Conservation (phyloP, 2,329 filamentous ascomycete species). For the Fusarium temperatum region DNA sequence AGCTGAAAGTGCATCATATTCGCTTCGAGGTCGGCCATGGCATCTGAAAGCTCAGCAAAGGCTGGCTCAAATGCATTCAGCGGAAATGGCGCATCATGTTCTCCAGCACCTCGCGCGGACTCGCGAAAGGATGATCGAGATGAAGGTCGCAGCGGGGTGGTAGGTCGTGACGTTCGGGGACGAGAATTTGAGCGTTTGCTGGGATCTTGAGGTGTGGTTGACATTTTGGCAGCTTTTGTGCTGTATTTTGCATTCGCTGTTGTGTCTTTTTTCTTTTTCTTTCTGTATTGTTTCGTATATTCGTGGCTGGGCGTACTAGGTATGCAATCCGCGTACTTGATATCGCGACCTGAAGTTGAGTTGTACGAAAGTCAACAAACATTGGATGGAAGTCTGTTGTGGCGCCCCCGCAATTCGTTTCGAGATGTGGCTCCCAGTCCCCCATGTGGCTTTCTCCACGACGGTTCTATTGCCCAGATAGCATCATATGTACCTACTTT, state of each 20-base stretch:
- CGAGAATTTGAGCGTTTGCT: constrained; percentile 66
- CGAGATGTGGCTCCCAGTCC: constrained; percentile 14
- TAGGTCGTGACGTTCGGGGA: constrained; percentile 77
- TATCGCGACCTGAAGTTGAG: constrained; percentile 5
- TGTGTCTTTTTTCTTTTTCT: background rate
- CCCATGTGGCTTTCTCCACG: constrained; percentile 16
- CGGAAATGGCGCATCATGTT: constrained; percentile 67
- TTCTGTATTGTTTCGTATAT: background rate
- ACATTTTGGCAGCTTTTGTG: constrained; percentile 27
- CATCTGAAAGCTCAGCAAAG: constrained; percentile 92
- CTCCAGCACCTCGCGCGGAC: constrained; percentile 66
- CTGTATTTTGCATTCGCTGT: background rate
- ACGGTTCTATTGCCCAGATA: background rate
- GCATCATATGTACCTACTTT: background rate
- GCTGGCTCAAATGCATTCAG: constrained; percentile 86
- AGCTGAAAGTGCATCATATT: constrained; percentile 98
- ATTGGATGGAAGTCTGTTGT: constrained; percentile 7
- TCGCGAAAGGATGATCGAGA: constrained; percentile 90
- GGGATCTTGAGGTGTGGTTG: constrained; percentile 40
- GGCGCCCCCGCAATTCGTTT: constrained; percentile 19
- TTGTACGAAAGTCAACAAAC: constrained; percentile 33
- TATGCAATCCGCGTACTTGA: background rate
- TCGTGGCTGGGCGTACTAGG: background rate
- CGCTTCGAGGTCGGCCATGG: constrained; percentile 93
- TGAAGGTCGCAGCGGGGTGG: constrained; percentile 88